A percentile compares a stretch with the other conserved stretches of the same genome.
These are phyloP conservation scores for Pyrenochaeta sp. DNA, from an alignment of 2,329 filamentous ascomycete species.

Conservation along the genomic window DNA sequence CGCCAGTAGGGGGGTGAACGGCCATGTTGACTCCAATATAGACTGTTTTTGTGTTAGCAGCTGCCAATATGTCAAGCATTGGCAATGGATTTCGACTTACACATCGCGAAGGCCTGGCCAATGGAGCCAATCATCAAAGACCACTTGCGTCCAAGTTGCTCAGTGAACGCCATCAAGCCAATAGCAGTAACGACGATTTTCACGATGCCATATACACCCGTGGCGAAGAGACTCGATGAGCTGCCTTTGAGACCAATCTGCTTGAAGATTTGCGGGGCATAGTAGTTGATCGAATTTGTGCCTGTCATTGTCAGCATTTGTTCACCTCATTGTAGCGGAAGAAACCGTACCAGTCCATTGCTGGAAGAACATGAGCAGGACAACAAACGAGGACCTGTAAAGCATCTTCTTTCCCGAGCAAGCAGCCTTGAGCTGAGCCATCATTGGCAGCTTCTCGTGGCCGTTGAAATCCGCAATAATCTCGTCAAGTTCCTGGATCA, in stretches of 20 bases:
- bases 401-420: constrained; percentile 49
- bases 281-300: constrained; percentile 50
- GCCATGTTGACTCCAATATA: constrained; percentile 44
- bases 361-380: constrained; percentile 55
- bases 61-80: too few relatives aligned
- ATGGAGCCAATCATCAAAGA: constrained; percentile 51
- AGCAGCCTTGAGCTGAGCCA: constrained; percentile 48
- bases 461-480: constrained; percentile 53
- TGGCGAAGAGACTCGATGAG: constrained; percentile 54
- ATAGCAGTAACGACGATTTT: constrained; percentile 55
- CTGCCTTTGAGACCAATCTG: constrained; percentile 50
- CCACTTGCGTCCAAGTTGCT: constrained; percentile 56
- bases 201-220: constrained; percentile 56
- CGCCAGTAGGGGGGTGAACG: constrained; percentile 43
- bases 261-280: constrained; percentile 55
- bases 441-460: constrained; percentile 51
- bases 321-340: too few relatives aligned
- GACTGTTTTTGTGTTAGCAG: constrained; percentile 1
- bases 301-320: too few relatives aligned
- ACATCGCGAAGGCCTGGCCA: constrained; percentile 56
- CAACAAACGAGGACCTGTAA: constrained; percentile 52
- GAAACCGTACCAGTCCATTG: constrained; percentile 50
- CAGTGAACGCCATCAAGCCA: constrained; percentile 55
- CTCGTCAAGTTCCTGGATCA: constrained; percentile 52
- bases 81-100: too few relatives aligned